These are phyloP conservation scores for Talinum fruticosum DNA, from an alignment of 148 eudicot species.

Conservation along the genomic window DNA sequence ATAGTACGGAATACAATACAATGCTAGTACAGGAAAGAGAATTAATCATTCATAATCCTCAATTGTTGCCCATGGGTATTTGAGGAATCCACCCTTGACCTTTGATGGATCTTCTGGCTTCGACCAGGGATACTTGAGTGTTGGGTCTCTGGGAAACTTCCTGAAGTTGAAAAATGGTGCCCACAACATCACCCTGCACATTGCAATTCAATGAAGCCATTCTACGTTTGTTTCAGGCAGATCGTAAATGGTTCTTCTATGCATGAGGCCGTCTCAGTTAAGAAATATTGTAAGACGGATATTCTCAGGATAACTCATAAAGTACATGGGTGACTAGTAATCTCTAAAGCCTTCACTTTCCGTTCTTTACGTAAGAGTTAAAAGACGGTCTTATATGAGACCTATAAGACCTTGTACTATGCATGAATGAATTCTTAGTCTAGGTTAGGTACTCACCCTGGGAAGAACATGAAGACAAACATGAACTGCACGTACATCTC, in stretches of 20 bases:
- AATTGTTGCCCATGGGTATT: conserved; percentile 64
- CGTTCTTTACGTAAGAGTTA: no score
- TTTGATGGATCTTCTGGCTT: conserved; percentile 56
- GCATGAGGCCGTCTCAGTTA: no score
- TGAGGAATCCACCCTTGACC: conserved; percentile 46
- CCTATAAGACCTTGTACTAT: no score
- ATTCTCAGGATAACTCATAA: no score
- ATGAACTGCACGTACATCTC: conserved; percentile 88
- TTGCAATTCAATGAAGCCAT: not conserved
- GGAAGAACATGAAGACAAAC: conserved; percentile 85
- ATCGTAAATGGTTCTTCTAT: not conserved
- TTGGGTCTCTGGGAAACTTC: conserved; percentile 79
- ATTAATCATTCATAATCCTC: conserved; percentile 61
- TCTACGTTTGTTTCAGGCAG: not conserved
- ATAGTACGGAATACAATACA: not conserved
- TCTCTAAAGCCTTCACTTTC: no score
- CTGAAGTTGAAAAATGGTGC: conserved; percentile 93
- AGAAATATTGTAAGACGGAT: no score
- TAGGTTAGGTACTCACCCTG: conserved; percentile 51
- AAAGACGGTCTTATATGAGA: no score
- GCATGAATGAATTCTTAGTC: not conserved
- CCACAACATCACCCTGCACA: conserved; percentile 68
- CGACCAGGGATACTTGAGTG: conserved; percentile 83
- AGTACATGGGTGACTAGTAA: no score
- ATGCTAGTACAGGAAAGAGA: not conserved